Percentiles rank a stretch among this genome's conserved stretches.
Conservation (phyloP, 2,329 filamentous ascomycete species). For the Alternaria gansuensis region DNA sequence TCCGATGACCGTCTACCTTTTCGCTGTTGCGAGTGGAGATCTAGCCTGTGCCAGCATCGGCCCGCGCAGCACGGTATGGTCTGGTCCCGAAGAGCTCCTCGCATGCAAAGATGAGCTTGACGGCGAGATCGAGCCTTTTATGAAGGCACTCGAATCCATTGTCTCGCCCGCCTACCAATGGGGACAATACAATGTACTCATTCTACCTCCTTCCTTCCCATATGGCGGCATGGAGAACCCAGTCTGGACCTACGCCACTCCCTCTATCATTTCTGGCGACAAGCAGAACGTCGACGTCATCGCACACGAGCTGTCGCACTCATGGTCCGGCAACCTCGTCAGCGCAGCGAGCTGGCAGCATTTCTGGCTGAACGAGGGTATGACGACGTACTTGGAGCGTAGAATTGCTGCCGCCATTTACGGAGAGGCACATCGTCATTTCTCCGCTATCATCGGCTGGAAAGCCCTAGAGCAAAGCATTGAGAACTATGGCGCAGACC, state of each 20-base stretch:
- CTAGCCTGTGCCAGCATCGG: slow-evolving; percentile 87
- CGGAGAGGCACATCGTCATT: slow-evolving; percentile 86
- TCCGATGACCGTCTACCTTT: slow-evolving; percentile 93
- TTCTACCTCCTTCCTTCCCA: slow-evolving; percentile 80
- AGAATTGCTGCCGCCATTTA: slow-evolving; percentile 80
- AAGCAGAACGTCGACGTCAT: slow-evolving; percentile 93
- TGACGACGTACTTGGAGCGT: slow-evolving; percentile 94
- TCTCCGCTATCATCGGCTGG: slow-evolving; percentile 96
- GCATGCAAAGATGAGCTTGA: slow-evolving; percentile 92
- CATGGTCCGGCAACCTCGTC: slow-evolving; percentile 90
- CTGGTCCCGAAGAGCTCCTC: slow-evolving; percentile 84
- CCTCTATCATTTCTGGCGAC: slow-evolving; percentile 87
- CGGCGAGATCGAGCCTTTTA: slow-evolving; percentile 88
- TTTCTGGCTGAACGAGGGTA: slow-evolving; percentile 78
- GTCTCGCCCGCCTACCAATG: slow-evolving; percentile 85
- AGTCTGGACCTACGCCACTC: slow-evolving; percentile 93
- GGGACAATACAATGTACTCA: slow-evolving; percentile 93
- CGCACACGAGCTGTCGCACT: slow-evolving; percentile 79
- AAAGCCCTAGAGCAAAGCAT: slow-evolving; percentile 85
- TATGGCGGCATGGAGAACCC: slow-evolving; percentile 82
- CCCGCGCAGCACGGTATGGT: slow-evolving; percentile 82
- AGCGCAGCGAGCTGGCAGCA: slow-evolving; percentile 84
- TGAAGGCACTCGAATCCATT: slow-evolving; percentile 80
- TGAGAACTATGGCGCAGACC: slow-evolving; percentile 78
- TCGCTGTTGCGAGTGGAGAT: slow-evolving; percentile 87